Evolutionary conservation across 2,329 filamentous ascomycete species (phyloP), one percentile per base, ranked within the genome.

Genomic region (Rutstroemia sp.): DNA sequence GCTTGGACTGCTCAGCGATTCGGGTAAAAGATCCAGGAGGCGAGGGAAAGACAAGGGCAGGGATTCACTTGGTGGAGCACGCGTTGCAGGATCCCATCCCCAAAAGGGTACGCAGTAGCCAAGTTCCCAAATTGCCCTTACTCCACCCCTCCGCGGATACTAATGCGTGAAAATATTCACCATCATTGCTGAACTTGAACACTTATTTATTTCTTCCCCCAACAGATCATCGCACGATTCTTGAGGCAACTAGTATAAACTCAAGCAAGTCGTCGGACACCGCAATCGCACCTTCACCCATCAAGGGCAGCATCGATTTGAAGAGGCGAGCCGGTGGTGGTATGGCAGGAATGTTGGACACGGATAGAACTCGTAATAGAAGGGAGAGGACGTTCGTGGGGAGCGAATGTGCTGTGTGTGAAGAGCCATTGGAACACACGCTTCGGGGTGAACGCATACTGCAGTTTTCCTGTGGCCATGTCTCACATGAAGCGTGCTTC

Each of bases 401-500:
- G 47, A 91, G 85, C 70, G 89, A 95, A 75, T 99, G 94, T 73
- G 89, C 92, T 51, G 92, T 96, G 16, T 99, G 94, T 70, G 94
- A 99, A 71, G 94, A 99, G 74, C 92, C 92, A 3, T 76, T 99
- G 60, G 94, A 97, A 73, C 92, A 97, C 72, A 99, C 91, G 3
- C 79, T 99, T 48, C 88, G 89, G 51, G 94, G 94, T 58, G 94
- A 99, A 75, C 85, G 91, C 63, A 91, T 99, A 60, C 77, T 99
- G 54, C 94, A 97, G 71, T 94, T 99, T 67, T 95, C 92, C 5
- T 99, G 94, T 73, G 83, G 86, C n/a, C 94, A 99, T 73, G 92
- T 99, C 59, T 91, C 92, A 10, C 94, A 99, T 71, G 94, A 97
- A 72, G 94, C 92, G 38, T 99, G 94, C 74, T 97, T 99, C 71